Percentiles rank a stretch among this genome's conserved stretches.
Evolutionary conservation across 2,329 filamentous ascomycete genomes (phyloP).

Genomic region (Cucurbitaria berberidis): DNA sequence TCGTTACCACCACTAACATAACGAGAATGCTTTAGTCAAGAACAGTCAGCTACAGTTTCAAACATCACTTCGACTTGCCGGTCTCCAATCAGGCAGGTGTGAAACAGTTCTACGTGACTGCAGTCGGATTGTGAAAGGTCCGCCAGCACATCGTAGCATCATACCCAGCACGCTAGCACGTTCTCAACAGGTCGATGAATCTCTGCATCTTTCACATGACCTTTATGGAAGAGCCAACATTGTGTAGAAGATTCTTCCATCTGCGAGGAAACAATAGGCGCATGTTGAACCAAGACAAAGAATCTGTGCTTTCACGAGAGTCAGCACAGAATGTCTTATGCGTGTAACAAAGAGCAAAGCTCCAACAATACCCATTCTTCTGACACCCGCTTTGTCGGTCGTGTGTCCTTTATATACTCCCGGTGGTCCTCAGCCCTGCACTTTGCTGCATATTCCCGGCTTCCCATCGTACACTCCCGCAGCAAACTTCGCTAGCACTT

Average conservation of each 20-base stretch:
- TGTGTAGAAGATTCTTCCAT: slow-evolving; percentile 16
- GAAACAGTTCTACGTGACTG: slow-evolving; percentile 8
- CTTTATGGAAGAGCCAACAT: slow-evolving; percentile 12
- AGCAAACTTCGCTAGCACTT: slow-evolving; percentile 14
- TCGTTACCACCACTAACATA: neutral
- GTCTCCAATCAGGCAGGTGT: neutral
- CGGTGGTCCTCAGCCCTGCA: slow-evolving; percentile 16
- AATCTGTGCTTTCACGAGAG: slow-evolving; percentile 21
- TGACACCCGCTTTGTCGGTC: slow-evolving; percentile 34
- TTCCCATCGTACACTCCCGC: slow-evolving; percentile 9
- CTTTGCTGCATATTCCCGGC: slow-evolving; percentile 13
- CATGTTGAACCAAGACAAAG: slow-evolving; percentile 31
- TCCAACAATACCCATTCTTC: slow-evolving; percentile 30
- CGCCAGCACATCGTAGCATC: slow-evolving; percentile 12
- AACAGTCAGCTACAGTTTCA: neutral
- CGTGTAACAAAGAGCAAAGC: slow-evolving; percentile 38
- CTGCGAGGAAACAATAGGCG: slow-evolving; percentile 24
- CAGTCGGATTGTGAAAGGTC: slow-evolving; percentile 14
- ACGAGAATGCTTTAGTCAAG: neutral
- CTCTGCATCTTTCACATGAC: neutral
- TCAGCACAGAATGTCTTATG: slow-evolving; percentile 24
- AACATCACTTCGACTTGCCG: neutral
- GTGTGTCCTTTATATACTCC: slow-evolving; percentile 34
- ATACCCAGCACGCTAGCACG: slow-evolving; percentile 10
- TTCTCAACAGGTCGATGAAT: neutral